Evolutionary conservation across 2,329 filamentous ascomycete species (phyloP), one percentile per base, ranked within the genome.

Genomic region (Metarhizium robertsii): DNA sequence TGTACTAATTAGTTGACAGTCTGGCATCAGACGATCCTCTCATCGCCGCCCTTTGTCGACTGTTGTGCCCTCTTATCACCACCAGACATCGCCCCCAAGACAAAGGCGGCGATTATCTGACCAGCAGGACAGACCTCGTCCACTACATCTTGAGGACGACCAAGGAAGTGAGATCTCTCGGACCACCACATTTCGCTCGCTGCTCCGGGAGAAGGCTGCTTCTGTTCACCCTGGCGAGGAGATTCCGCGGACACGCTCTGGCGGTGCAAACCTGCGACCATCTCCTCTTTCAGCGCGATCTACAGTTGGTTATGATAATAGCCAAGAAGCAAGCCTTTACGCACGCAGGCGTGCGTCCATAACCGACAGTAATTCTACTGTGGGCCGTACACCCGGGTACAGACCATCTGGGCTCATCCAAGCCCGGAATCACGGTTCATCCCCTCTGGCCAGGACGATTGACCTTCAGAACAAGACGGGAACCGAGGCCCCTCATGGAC

Each of bases 61-160:
- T 6, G 75, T 73, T 29, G 67, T 80, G 18, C 72, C 77, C 16
- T 69, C 77, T 18, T 72, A 77, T 58, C 73, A 77, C 58, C 73
- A 77, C 50, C 71, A 74, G 18, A 67, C 71, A 6, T 81, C 79
- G 1, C 80, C 80, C 49, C 76, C 80, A 16, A 73, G 72, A 50
- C 60, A 79, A 30, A 68, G 70, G 55, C 77, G 80, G 42, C 79
- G 81, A 29, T 70, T 83, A 43, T 84, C 81, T 2, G 81, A 84
- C 54, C 79, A 80, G 61, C 76, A 79, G 59, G 79, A 81, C 43
- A 73, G 70, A 13, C 68, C 67, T 59, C 65, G 61, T 38, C 59
- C 61, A 53, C 71, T 60, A 67, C 74, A 61, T 61, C 69, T 61
- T 67, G 75, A 67, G 62, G 75, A 79, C n/a, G 74, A 77, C 10